Conservation (phyloP, 257 asterid species). For the Capsicum baccatum region DNA sequence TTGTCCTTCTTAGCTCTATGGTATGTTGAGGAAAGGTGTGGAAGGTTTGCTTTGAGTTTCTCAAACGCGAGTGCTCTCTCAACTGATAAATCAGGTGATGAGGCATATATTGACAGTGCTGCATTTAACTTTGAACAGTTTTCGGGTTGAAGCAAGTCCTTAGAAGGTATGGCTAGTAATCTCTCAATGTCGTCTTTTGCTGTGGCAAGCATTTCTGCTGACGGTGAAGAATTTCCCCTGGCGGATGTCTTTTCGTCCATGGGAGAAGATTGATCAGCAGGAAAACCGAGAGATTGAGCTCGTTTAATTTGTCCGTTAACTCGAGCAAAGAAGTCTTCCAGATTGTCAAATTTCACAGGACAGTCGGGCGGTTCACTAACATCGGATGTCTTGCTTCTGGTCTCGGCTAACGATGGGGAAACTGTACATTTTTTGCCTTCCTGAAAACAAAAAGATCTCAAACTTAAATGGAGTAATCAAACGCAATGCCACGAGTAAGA, state of each 20-base stretch:
- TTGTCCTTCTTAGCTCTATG: neutral
- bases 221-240: neutral
- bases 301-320: slow-evolving; percentile 21
- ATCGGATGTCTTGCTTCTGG: neutral
- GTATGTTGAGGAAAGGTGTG: neutral
- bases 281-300: slow-evolving; percentile 26
- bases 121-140: slow-evolving; percentile 14
- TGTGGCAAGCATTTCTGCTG: slow-evolving; percentile 16
- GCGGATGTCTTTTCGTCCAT: neutral
- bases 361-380: neutral
- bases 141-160: slow-evolving; percentile 19
- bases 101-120: slow-evolving; percentile 21
- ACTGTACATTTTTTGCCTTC: neutral
- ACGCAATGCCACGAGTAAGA: neutral
- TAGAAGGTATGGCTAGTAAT: slow-evolving; percentile 14
- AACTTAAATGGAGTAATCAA: slow-evolving; percentile 4
- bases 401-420: neutral
- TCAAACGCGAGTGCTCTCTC: neutral
- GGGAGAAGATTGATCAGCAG: slow-evolving; percentile 19
- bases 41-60: slow-evolving; percentile 25
- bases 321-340: slow-evolving; percentile 26
- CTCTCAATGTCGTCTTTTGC: slow-evolving; percentile 7
- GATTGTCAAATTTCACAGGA: slow-evolving; percentile 1
- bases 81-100: slow-evolving; percentile 4
- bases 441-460: neutral